Conservation (phyloP, 768 basidiomycete genomes). For the Austroboletus eburneus region DNA sequence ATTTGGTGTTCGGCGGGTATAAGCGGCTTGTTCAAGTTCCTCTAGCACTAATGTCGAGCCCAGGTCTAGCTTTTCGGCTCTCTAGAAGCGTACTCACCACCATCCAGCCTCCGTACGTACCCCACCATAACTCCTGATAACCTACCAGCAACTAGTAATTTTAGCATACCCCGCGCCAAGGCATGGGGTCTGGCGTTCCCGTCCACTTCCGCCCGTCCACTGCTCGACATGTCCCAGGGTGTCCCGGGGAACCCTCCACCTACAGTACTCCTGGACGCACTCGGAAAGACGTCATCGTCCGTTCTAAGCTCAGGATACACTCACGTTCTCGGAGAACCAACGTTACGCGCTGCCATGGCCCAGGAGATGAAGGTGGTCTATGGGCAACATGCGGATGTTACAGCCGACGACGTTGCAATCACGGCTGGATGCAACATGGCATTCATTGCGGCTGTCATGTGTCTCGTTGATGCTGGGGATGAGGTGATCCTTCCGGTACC, state of each 20-base stretch:
- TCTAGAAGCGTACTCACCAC: conserved; percentile 41
- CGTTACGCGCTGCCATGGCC: conserved; percentile 47
- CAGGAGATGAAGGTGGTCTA: conserved; percentile 63
- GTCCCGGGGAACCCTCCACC: conserved; percentile 68
- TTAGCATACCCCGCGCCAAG: conserved; percentile 55
- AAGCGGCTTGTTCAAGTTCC: no score
- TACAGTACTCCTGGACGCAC: conserved; percentile 41
- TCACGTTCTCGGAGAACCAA: conserved; percentile 52
- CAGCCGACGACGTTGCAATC: conserved; percentile 55
- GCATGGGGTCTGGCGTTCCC: conserved; percentile 50
- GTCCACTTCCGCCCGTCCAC: conserved; percentile 36
- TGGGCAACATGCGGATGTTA: conserved; percentile 45
- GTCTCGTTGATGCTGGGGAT: conserved; percentile 63
- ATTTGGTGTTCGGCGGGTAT: no score
- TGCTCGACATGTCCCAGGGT: conserved; percentile 76
- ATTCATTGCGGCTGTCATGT: conserved; percentile 58
- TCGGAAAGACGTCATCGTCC: conserved; percentile 43
- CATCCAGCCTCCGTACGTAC: conserved; percentile 43
- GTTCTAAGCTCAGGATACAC: conserved; percentile 52
- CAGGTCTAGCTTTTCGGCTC: conserved; percentile 30
- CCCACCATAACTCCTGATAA: not conserved
- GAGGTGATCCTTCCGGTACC: conserved; percentile 72
- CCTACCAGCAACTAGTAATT: not conserved
- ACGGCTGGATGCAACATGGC: conserved; percentile 74
- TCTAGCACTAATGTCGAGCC: not conserved